phyloP scores from a whole-genome alignment of 495 filamentous ascomycete species.

The Lindgomyces ingoldianus region DNA sequence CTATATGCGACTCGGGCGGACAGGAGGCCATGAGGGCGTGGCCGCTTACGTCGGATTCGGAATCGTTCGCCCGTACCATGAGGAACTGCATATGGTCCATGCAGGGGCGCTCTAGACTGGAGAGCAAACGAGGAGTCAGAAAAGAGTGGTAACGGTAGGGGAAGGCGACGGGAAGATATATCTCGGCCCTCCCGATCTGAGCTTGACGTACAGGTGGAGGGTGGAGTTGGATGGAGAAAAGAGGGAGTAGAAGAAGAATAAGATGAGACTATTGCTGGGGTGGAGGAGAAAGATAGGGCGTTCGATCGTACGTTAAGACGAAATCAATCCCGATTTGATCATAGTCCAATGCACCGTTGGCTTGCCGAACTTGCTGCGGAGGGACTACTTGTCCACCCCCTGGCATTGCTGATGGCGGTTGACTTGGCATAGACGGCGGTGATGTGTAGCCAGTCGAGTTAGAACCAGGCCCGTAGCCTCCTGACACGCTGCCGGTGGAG shows the following conservation, averaged over 20 bases:
- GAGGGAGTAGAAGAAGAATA: constrained; percentile 32
- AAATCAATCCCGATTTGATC: constrained; percentile 92
- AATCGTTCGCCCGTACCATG: constrained; percentile 58
- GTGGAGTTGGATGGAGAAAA: constrained; percentile 6
- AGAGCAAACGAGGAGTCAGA: constrained; percentile 19
- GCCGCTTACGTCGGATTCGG: constrained; percentile 57
- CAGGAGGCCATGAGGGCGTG: constrained; percentile 90
- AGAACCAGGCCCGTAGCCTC: constrained; percentile 52
- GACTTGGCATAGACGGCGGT: constrained; percentile 33
- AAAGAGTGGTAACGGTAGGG: constrained; percentile 14
- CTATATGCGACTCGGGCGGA: constrained; percentile 62
- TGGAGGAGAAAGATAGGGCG: constrained; percentile 66
- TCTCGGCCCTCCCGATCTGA: too few relatives aligned
- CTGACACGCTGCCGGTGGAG: constrained; percentile 57
- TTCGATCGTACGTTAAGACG: constrained; percentile 83
- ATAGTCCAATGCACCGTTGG: constrained; percentile 61
- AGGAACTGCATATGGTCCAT: constrained; percentile 89
- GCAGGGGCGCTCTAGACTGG: constrained; percentile 92
- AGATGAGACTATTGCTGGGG: constrained; percentile 48
- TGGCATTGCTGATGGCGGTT: background rate
- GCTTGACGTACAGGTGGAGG: constrained; percentile 4
- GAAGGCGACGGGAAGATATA: too few relatives aligned
- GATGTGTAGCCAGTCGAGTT: constrained; percentile 48
- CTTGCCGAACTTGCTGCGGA: constrained; percentile 30
- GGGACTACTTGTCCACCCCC: constrained; percentile 10